Conservation (phyloP, 768 basidiomycete genomes). For the Leucogyrophana mollusca region DNA sequence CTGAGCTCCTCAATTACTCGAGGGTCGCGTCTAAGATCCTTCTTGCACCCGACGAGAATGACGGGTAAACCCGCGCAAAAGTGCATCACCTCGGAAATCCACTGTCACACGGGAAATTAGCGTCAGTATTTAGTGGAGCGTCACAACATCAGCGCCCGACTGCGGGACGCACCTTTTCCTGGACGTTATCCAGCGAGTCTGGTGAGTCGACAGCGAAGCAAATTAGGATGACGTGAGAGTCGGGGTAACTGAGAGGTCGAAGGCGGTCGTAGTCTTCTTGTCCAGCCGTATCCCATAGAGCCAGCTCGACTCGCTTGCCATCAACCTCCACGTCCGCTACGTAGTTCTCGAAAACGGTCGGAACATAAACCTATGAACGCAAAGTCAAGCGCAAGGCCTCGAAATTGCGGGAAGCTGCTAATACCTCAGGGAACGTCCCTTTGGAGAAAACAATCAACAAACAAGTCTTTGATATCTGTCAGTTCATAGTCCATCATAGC, state of each 20-base stretch:
- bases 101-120: constrained; percentile 48
- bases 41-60: constrained; percentile 99
- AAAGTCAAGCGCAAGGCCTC: constrained; percentile 1
- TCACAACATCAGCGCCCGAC: background rate
- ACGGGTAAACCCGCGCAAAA: constrained; percentile 94
- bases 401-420: constrained; percentile 14
- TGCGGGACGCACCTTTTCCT: constrained; percentile 85
- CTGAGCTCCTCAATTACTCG: constrained; percentile 92
- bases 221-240: constrained; percentile 99
- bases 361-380: constrained; percentile 84
- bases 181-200: constrained; percentile 98
- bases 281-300: constrained; percentile 99
- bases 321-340: constrained; percentile 99
- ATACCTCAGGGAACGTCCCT: constrained; percentile 93
- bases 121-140: constrained; percentile 7
- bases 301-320: constrained; percentile 97
- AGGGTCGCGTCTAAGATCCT: constrained; percentile 92
- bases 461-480: constrained; percentile 62
- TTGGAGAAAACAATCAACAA: constrained; percentile 95
- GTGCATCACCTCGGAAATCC: constrained; percentile 99
- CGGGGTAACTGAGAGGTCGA: constrained; percentile 95
- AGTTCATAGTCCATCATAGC: constrained; percentile 7
- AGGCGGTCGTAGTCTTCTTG: constrained; percentile 99
- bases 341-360: constrained; percentile 99
- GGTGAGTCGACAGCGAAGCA: constrained; percentile 98